Evolutionary conservation across 108 stramenopile species (phyloP).

Genomic region (Schizochytrium sp.): DNA sequence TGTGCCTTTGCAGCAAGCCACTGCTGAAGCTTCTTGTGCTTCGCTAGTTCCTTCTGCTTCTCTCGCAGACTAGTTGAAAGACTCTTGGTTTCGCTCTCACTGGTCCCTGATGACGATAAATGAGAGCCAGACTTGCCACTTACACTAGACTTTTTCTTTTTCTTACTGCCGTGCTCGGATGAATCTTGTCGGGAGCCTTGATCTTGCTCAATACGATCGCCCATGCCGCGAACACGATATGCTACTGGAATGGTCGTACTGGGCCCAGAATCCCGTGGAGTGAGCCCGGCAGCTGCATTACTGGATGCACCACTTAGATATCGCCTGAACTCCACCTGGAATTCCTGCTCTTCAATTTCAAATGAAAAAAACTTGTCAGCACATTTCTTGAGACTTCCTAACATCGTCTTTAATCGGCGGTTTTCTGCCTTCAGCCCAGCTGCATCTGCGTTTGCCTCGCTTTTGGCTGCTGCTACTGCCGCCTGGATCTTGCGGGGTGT

Average conservation of each 20-base stretch:
- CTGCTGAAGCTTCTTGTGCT: constrained; percentile 73
- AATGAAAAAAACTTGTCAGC: constrained; percentile 70
- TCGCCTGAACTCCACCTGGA: constrained; percentile 60
- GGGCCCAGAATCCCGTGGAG: too few species aligned
- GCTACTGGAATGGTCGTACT: constrained; percentile 4
- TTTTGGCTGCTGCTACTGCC: constrained; percentile 56
- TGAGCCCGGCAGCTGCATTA: too few species aligned
- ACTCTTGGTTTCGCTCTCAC: neutral
- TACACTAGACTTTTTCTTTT: neutral
- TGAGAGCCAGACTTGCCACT: neutral
- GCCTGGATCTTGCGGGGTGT: constrained; percentile 20
- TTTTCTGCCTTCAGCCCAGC: neutral
- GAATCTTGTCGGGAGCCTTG: neutral
- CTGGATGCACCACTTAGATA: neutral
- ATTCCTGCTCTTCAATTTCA: constrained; percentile 75
- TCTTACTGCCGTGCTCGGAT: neutral
- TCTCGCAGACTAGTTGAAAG: neutral
- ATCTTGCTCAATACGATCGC: neutral
- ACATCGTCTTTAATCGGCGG: neutral
- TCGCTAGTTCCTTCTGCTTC: constrained; percentile 68
- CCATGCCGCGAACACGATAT: constrained; percentile 65
- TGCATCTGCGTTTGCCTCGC: neutral
- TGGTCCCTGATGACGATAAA: neutral
- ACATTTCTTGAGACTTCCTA: constrained; percentile 13
- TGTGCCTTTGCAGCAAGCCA: constrained; percentile 74